Evolutionary conservation across 164 flowering plant species (phyloP), one percentile per base, ranked within the genome.

Genomic region (Stephania yunnanensis): DNA sequence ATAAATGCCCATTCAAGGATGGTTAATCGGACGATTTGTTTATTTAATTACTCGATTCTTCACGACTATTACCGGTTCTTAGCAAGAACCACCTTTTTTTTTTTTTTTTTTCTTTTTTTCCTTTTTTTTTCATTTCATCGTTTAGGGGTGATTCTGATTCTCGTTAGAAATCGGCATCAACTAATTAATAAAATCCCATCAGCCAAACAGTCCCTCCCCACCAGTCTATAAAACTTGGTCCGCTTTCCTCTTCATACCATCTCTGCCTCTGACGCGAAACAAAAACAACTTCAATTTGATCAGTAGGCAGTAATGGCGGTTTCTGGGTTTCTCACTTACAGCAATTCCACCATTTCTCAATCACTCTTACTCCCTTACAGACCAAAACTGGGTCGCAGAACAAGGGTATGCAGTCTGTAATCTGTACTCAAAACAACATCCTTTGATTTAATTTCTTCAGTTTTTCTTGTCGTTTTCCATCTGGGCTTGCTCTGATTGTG

Each of bases 231-330:
- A 65, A 65, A 7, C 3, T 10, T 65, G 36, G 10, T 65, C 31
- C 68, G 20, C 25, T 4, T 65, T 25, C 22, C 55, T 22, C 55
- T 70, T 20, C 55, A 11, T n/a, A 45, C 6, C 36, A 20, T 11
- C 46, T n/a, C 48, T n/a, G 29, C 68, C 77, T 71, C 69, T 73
- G 70, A 36, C 42, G 4, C 1, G 4, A 36, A 36, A 36, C 42
- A 36, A 36, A 36, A 4, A 4, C 42, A 36, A 36, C 69, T 72
- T 77, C 70, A 45, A 45, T 74, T 36, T 73, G 42, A 7, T 61
- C 6, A n/a, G 52, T 36, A 2, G 42, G n/a, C 46, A 12, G 9
- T 6, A 25, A 86, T 85, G 87, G 84, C 87, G 1, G 80, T 75
- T 63, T 64, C 79, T 25, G 81, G 79, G 68, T 69, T 73, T 76